phyloP scores from a whole-genome alignment of 2,329 filamentous ascomycete species.

The Catunica adiposa region DNA sequence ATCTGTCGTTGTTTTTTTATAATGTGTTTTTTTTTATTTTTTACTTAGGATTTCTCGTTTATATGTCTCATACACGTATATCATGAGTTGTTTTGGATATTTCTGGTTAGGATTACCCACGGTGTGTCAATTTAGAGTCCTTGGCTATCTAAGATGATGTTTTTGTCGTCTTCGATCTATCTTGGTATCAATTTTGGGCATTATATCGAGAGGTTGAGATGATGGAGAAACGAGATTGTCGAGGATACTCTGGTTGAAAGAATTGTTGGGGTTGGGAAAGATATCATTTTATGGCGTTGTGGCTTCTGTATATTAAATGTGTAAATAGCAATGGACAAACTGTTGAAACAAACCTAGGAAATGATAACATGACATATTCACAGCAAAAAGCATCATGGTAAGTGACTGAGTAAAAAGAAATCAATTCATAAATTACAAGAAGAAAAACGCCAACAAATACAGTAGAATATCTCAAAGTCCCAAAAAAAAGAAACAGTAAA shows the following conservation, averaged over 20 bases:
- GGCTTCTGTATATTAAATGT: slow-evolving; percentile 7
- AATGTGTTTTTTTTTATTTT: slow-evolving; percentile 4
- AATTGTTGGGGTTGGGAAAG: background rate
- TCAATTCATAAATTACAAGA: background rate
- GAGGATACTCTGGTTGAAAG: background rate
- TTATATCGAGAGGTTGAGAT: background rate
- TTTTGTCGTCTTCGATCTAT: too few relatives aligned
- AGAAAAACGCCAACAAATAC: background rate
- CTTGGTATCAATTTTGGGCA: background rate
- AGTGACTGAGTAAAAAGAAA: background rate
- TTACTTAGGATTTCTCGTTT: slow-evolving; percentile 5
- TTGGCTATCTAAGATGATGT: too few relatives aligned
- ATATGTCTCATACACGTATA: slow-evolving; percentile 2
- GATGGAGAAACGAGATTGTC: background rate
- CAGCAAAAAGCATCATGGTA: too few relatives aligned
- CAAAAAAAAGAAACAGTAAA: slow-evolving; percentile 1
- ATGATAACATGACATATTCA: too few relatives aligned
- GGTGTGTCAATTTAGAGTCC: too few relatives aligned
- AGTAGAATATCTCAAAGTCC: background rate
- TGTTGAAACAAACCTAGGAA: background rate
- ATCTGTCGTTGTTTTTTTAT: background rate
- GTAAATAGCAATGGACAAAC: slow-evolving; percentile 4
- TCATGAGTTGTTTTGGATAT: slow-evolving; percentile 11
- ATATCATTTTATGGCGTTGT: slow-evolving; percentile 12
- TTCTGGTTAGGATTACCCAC: background rate